Base-by-base conservation (phyloP, 306 rosid species). In the Prinsepia uniflora region DNA sequence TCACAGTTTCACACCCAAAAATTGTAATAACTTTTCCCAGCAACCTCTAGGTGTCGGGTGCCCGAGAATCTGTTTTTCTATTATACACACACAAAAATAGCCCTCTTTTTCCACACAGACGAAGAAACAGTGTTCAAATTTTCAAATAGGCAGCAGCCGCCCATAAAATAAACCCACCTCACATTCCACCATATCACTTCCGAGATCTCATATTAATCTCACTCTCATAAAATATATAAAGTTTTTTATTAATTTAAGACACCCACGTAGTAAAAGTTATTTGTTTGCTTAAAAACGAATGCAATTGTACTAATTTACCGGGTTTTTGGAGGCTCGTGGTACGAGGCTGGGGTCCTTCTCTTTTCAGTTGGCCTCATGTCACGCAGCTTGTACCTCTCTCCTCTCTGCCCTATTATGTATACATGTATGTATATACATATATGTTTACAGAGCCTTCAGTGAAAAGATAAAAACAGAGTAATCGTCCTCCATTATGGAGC, bases 401-500 rank as follows among this genome's bases (percentile, higher is more conserved):
- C 72, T 60, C 22, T 9, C 44, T 17, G 44, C 15, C 12, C 24
- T 14, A 65, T 55, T 10, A 13, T 36, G 40, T 20, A 55, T 8
- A 55, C 8, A 49, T 49, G 0, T 53, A 18, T 14, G 11, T 49
- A 49, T 20, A 47, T 34, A 42, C 6, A 7, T 30, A 30, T 30
- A 30, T 2, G 36, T 30, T 30, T 30, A 30, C 36, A 30, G 36
- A 30, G 36, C 36, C 36, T 30, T 2, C 3, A 30, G 44, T 47
- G 56, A 65, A 65, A 47, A 41, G 15, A 67, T 36, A 53, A 63
- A 76, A 67, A 67, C 13, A 67, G 52, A 13, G 54, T 17, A 40
- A 44, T 60, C 50, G 18, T 10, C 54, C 79, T 81, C 86, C 76
- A 78, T 84, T 43, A 88, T 80, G 71, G 80, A 78, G 86, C 81